These are phyloP conservation scores for Vanilla planifolia DNA, from an alignment of 106 monocot genomes.

Conservation along the genomic window DNA sequence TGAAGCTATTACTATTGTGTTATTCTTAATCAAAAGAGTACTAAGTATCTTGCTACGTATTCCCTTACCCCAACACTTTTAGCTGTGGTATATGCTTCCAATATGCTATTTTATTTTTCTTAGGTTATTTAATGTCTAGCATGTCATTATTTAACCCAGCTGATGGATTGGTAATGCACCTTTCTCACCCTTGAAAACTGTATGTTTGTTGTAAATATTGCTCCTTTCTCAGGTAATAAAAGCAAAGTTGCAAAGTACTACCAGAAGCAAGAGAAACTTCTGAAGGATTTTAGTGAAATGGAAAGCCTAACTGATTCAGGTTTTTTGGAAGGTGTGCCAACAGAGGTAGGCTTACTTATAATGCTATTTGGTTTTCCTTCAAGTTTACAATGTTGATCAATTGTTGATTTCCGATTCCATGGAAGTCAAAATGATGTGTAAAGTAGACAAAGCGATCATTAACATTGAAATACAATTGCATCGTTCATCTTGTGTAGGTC, in stretches of 20 bases:
- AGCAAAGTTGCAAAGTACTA: slow-evolving; percentile 63
- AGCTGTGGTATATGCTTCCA: neutral
- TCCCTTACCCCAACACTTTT: too few species aligned
- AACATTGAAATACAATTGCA: too few species aligned
- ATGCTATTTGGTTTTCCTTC: neutral
- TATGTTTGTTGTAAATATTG: neutral
- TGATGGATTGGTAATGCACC: neutral
- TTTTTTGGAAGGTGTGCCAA: slow-evolving; percentile 36
- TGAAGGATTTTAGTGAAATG: slow-evolving; percentile 75
- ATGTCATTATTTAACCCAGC: neutral
- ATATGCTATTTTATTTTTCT: neutral
- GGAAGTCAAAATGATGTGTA: too few species aligned
- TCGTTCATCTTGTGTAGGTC: neutral
- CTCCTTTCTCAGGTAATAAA: slow-evolving; percentile 38
- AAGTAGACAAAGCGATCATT: too few species aligned
- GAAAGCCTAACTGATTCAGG: slow-evolving; percentile 54
- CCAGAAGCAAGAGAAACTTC: slow-evolving; percentile 62
- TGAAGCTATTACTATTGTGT: too few species aligned
- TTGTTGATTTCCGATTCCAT: neutral
- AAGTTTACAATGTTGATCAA: neutral
- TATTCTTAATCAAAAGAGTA: too few species aligned
- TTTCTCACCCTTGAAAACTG: neutral
- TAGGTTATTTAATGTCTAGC: neutral
- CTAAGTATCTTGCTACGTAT: too few species aligned
- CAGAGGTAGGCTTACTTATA: slow-evolving; percentile 38